Percentiles rank a stretch among this genome's conserved stretches.
phyloP scores from a whole-genome alignment of 2,329 filamentous ascomycete species.

The Microsporum ferrugineum region DNA sequence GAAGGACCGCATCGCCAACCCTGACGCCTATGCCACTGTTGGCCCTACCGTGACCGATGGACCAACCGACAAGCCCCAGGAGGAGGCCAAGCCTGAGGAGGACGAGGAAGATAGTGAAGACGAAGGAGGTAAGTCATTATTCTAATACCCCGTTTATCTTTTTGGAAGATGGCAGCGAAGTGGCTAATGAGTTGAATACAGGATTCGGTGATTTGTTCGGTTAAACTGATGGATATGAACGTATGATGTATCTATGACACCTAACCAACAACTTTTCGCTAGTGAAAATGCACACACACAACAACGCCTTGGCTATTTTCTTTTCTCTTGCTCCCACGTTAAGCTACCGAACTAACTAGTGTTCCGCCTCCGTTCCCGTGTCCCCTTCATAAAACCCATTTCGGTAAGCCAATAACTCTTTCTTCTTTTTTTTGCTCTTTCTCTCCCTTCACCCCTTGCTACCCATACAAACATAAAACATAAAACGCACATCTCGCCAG shows the following conservation, averaged over 20 bases:
- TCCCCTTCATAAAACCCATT: not conserved
- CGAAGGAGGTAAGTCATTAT: slow-evolving; percentile 37
- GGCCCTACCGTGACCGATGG: slow-evolving; percentile 56
- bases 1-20: slow-evolving; percentile 99
- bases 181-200: slow-evolving; percentile 9
- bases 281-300: slow-evolving; percentile 10
- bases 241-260: slow-evolving; percentile 27
- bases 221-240: slow-evolving; percentile 33
- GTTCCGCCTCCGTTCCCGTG: not conserved
- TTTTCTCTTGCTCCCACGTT: slow-evolving; percentile 25
- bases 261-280: not conserved
- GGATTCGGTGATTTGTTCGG: slow-evolving; percentile 76
- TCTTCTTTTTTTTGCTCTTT: slow-evolving; percentile 21
- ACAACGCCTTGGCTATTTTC: slow-evolving; percentile 16
- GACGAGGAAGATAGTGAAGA: slow-evolving; percentile 55
- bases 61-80: slow-evolving; percentile 41
- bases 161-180: not conserved
- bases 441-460: slow-evolving; percentile 15
- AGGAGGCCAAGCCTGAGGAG: slow-evolving; percentile 54
- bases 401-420: not conserved
- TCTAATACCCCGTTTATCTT: not conserved
- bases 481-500: slow-evolving; percentile 7
- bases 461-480: slow-evolving; percentile 2
- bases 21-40: slow-evolving; percentile 82
- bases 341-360: slow-evolving; percentile 7